Evolutionary conservation across 1,139 yeast species (phyloP).

Genomic region (Pichia sp.): DNA sequence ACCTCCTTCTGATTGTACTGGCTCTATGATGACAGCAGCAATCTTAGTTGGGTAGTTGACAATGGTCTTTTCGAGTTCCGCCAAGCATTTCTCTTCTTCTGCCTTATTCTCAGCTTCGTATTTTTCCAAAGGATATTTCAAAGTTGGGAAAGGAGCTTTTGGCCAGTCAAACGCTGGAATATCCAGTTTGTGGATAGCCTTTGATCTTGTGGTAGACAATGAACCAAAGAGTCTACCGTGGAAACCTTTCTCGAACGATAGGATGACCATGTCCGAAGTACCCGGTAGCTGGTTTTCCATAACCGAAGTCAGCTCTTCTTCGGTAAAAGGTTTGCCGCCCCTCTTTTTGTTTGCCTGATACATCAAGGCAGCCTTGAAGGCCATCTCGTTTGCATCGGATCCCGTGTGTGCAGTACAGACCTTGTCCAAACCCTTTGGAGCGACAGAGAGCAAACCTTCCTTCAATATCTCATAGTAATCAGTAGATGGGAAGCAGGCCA

Average conservation of each 20-base stretch:
- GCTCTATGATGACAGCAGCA: conserved; percentile 72
- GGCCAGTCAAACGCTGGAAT: conserved; percentile 80
- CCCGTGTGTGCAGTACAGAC: conserved; percentile 74
- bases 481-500: conserved; percentile 68
- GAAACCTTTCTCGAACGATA: conserved; percentile 68
- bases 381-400: conserved; percentile 74
- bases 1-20: conserved; percentile 85
- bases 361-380: conserved; percentile 75
- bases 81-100: conserved; percentile 62
- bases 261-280: conserved; percentile 60
- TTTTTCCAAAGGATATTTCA: conserved; percentile 61
- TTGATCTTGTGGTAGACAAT: conserved; percentile 67
- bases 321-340: conserved; percentile 50
- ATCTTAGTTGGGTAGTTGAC: conserved; percentile 47
- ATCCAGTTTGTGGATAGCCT: conserved; percentile 71
- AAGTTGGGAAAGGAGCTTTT: conserved; percentile 64
- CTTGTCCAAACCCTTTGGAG: conserved; percentile 62
- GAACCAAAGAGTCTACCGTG: conserved; percentile 76
- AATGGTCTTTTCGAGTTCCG: conserved; percentile 51
- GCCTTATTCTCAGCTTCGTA: conserved; percentile 47
- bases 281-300: conserved; percentile 69
- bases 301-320: conserved; percentile 55
- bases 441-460: conserved; percentile 58
- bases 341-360: conserved; percentile 60
- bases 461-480: conserved; percentile 48